Percentiles rank a stretch among this genome's conserved stretches.
Evolutionary conservation across 2,329 filamentous ascomycete species (phyloP).

Genomic region (Botrytis porri): DNA sequence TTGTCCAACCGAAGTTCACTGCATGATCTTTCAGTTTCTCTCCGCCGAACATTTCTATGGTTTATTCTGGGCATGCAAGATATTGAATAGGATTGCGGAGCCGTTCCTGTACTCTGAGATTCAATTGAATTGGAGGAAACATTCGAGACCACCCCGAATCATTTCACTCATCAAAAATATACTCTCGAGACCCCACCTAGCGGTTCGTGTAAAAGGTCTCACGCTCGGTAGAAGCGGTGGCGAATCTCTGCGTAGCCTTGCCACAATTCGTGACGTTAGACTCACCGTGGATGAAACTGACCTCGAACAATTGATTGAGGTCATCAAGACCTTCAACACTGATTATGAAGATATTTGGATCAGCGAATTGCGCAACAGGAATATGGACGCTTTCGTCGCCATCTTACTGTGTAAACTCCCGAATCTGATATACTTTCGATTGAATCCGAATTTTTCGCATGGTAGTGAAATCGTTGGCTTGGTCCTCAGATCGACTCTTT

Average conservation of each 20-base stretch:
- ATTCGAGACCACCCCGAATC: background rate
- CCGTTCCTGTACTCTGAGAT: background rate
- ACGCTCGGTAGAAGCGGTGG: background rate
- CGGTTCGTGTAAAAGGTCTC: background rate
- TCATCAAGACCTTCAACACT: background rate
- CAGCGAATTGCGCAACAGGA: background rate
- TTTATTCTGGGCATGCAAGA: background rate
- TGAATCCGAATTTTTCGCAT: background rate
- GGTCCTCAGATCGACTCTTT: background rate
- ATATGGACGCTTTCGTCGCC: background rate
- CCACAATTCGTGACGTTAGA: background rate
- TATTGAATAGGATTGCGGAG: background rate
- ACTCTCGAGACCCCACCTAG: background rate
- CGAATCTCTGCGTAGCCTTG: background rate
- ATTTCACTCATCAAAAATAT: background rate
- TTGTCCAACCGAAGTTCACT: background rate
- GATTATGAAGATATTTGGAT: background rate
- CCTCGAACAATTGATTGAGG: background rate
- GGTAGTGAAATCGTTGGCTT: background rate
- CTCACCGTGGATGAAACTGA: background rate
- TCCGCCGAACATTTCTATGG: background rate
- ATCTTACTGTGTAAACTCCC: background rate
- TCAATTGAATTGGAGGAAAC: background rate
- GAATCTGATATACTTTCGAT: background rate
- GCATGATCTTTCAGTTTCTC: background rate